phyloP scores from a whole-genome alignment of 352 stramenopile genomes.

The Phytophthora rubi region DNA sequence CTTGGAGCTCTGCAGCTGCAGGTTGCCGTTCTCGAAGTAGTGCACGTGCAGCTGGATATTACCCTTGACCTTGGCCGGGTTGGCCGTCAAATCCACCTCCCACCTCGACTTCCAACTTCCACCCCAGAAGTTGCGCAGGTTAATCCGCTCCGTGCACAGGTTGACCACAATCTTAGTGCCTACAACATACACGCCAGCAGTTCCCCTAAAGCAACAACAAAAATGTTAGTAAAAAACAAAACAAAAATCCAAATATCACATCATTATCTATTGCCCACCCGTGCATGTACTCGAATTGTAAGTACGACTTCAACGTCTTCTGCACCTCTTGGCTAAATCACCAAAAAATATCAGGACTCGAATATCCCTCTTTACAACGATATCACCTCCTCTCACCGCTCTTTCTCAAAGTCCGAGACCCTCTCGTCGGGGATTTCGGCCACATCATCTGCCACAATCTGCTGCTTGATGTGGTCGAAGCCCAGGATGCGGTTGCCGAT shows the following conservation, averaged over 20 bases:
- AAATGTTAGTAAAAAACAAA: slow-evolving; percentile 3
- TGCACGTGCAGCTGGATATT: slow-evolving; percentile 90
- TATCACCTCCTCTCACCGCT: slow-evolving; percentile 50
- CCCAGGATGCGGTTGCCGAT: slow-evolving; percentile 75
- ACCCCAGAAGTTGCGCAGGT: slow-evolving; percentile 92
- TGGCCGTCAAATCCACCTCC: slow-evolving; percentile 68
- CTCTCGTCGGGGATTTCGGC: slow-evolving; percentile 46
- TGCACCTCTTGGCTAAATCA: slow-evolving; percentile 45
- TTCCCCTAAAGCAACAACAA: slow-evolving; percentile 51
- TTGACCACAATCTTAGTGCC: slow-evolving; percentile 74
- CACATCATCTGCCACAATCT: slow-evolving; percentile 62
- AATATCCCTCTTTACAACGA: background rate
- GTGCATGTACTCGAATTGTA: slow-evolving; percentile 89
- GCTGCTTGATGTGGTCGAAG: slow-evolving; percentile 89
- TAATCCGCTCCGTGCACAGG: slow-evolving; percentile 86
- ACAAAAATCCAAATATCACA: background rate
- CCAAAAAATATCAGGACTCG: background rate
- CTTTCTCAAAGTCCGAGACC: slow-evolving; percentile 67
- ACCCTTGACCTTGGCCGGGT: slow-evolving; percentile 56
- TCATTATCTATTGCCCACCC: slow-evolving; percentile 21
- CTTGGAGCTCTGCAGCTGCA: slow-evolving; percentile 91
- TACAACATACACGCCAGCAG: slow-evolving; percentile 77
- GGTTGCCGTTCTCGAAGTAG: slow-evolving; percentile 97
- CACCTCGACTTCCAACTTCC: slow-evolving; percentile 86
- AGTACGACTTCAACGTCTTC: slow-evolving; percentile 78